Base-by-base conservation (phyloP, 306 rosid genomes). In the Hylodesmum podocarpum region DNA sequence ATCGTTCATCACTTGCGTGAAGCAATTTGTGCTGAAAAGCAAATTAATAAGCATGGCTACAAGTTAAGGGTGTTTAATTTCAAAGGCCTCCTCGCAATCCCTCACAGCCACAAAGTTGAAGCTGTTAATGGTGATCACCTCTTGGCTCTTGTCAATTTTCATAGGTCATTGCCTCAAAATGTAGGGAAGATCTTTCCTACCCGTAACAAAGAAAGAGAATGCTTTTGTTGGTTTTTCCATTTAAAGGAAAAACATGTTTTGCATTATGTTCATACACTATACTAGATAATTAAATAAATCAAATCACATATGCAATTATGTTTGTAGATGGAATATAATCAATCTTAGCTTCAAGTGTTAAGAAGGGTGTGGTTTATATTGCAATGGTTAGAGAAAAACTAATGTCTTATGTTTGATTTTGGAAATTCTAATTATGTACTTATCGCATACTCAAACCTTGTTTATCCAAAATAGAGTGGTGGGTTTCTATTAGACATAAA, bases 191-290 rank as follows among this genome's bases (percentile, higher is more conserved):
- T 78, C 6, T 66, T 81, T 66, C 90, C 86, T 46, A 54, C 83
- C 77, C 96, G 93, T 66, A 89, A 91, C 81, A 24, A 40, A 57
- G 10, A 21, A 40, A 44, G 77, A 11, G 75, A 67, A 82, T 81
- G 79, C 78, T 75, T 83, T 40, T 77, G 83, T 79, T 71, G 71
- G 66, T n/a, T 63, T 63, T 91, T 72, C 94, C 86, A 79, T 75
- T 76, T 49, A 41, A 63, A 80, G 82, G 5, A 74, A 27, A 78
- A 46, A 25, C 83, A 77, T 62, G 62, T 44, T 78, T 53, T 55
- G 28, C 18, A 33, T 21, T 41, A 27, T 58, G 4, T 36, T 73
- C 65, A 77, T 66, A 25, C 21, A 70, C 66, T 76, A 4, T n/a
- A 54, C 55, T n/a, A 37, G 39, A 57, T 57, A 63, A 55, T 75